Evolutionary conservation across 805 yeast species (phyloP).

Genomic region (Nakazawaea pomicola): DNA sequence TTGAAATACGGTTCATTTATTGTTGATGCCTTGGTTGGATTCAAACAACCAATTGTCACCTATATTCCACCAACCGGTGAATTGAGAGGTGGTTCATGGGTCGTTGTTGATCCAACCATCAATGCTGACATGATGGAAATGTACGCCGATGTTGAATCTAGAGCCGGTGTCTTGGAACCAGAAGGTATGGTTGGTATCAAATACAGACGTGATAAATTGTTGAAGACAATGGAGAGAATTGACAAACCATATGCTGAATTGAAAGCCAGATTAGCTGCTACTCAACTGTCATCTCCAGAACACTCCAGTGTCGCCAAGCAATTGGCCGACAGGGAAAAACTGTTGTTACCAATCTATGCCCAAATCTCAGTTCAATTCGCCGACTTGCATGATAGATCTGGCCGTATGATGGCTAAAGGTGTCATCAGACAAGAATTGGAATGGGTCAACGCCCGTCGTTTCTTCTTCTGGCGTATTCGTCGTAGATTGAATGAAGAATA

Average conservation of each 20-base stretch:
- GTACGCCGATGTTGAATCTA: slow-evolving; percentile 94
- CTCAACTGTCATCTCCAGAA: slow-evolving; percentile 56
- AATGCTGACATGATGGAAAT: slow-evolving; percentile 97
- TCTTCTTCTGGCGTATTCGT: slow-evolving; percentile 98
- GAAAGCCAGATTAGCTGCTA: slow-evolving; percentile 53
- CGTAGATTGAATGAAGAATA: slow-evolving; percentile 93
- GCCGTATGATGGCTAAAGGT: slow-evolving; percentile 95
- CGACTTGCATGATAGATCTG: slow-evolving; percentile 95
- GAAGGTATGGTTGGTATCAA: slow-evolving; percentile 99
- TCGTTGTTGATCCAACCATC: slow-evolving; percentile 97
- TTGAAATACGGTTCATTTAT: slow-evolving; percentile 95
- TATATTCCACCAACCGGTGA: slow-evolving; percentile 99
- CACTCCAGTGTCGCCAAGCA: slow-evolving; percentile 59
- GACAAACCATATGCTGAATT: slow-evolving; percentile 71
- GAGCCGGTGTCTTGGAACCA: slow-evolving; percentile 98
- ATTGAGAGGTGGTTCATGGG: slow-evolving; percentile 99
- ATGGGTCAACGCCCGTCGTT: slow-evolving; percentile 87
- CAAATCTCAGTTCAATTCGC: slow-evolving; percentile 96
- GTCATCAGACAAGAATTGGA: slow-evolving; percentile 79
- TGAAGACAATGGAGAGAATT: slow-evolving; percentile 87
- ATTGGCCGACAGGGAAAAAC: slow-evolving; percentile 73
- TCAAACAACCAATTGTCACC: slow-evolving; percentile 93
- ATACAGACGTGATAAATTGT: slow-evolving; percentile 88
- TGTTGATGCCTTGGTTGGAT: slow-evolving; percentile 94
- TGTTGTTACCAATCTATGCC: slow-evolving; percentile 78